Percentiles rank a stretch among this genome's conserved stretches.
Conservation (phyloP, 208 protist species). For the Naegleria gruberi region DNA sequence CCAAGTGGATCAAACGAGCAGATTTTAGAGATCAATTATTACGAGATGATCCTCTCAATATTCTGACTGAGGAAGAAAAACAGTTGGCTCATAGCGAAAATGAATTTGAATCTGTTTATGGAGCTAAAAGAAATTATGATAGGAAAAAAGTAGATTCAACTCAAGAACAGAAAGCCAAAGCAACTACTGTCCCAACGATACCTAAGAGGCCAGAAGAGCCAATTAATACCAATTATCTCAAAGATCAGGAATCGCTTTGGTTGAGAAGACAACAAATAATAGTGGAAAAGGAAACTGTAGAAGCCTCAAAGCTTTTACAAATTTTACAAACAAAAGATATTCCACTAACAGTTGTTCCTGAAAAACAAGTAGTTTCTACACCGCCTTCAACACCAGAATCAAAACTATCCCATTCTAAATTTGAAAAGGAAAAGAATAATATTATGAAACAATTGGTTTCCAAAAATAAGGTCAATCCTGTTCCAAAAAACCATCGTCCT, state of each 20-base stretch:
- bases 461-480: background rate
- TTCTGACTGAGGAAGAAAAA: slow-evolving; percentile 2
- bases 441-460: background rate
- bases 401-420: background rate
- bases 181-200: background rate
- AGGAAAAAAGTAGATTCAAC: background rate
- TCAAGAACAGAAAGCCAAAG: background rate
- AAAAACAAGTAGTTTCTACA: background rate
- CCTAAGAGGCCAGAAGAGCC: no score
- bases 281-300: background rate
- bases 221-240: background rate
- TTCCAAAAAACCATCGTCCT: no score
- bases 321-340: background rate
- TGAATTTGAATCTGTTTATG: slow-evolving; percentile 1
- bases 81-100: background rate
- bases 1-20: background rate
- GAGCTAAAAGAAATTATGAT: background rate
- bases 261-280: background rate
- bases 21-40: background rate
- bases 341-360: background rate
- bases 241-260: background rate
- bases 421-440: background rate
- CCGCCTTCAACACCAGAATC: background rate
- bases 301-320: background rate
- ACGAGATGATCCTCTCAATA: background rate